phyloP scores from a whole-genome alignment of 83 land plant genomes.

The Isoetes engelmannii region DNA sequence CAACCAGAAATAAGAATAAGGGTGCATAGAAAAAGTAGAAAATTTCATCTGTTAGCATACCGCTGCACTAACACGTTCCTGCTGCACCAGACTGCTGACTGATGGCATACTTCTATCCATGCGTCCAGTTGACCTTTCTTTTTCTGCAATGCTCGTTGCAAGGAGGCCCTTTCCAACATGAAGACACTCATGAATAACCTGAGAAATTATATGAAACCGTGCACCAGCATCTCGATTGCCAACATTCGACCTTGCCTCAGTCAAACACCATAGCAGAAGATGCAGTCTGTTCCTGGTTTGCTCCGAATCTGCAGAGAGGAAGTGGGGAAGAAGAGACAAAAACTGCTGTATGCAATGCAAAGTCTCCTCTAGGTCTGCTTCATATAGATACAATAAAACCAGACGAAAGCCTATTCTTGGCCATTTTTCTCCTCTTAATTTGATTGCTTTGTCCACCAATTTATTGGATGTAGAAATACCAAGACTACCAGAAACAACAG shows the following conservation, averaged over 20 bases:
- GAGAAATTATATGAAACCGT: slow-evolving; percentile 85
- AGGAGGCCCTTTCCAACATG: slow-evolving; percentile 75
- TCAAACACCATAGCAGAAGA: slow-evolving; percentile 86
- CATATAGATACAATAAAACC: slow-evolving; percentile 62
- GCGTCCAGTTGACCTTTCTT: slow-evolving; percentile 32
- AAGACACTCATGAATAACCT: slow-evolving; percentile 72
- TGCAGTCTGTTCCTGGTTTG: slow-evolving; percentile 78
- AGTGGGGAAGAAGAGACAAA: slow-evolving; percentile 64
- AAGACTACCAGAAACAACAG: slow-evolving; percentile 91
- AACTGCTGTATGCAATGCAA: slow-evolving; percentile 73
- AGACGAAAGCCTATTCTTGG: slow-evolving; percentile 78
- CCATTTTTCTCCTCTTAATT: slow-evolving; percentile 74
- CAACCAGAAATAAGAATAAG: not conserved
- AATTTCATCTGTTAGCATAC: slow-evolving; percentile 34
- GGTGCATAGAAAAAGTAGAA: not conserved
- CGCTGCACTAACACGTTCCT: slow-evolving; percentile 65
- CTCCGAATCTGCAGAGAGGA: slow-evolving; percentile 71
- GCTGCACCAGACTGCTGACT: slow-evolving; percentile 66
- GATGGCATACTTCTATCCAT: slow-evolving; percentile 33
- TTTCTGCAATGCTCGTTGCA: slow-evolving; percentile 48
- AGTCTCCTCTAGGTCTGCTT: slow-evolving; percentile 63
- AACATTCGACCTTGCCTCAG: slow-evolving; percentile 56
- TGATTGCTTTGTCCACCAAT: slow-evolving; percentile 79
- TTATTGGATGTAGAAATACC: slow-evolving; percentile 62
- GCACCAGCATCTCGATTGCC: slow-evolving; percentile 70